Base-by-base conservation (phyloP, 2,329 filamentous ascomycete species). In the Penicillium sclerotiorum region DNA sequence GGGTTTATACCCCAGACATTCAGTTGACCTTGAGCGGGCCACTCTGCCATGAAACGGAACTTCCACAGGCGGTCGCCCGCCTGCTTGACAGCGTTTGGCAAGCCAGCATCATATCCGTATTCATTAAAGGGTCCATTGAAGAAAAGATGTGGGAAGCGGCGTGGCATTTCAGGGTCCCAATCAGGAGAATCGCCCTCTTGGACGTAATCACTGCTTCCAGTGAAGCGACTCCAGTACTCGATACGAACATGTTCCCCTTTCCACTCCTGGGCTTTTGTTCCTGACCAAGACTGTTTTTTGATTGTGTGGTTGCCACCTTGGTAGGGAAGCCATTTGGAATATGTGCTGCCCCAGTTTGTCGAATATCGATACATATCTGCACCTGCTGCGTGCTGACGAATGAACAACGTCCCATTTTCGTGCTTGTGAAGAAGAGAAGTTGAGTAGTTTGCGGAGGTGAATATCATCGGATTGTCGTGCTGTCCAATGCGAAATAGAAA, bases 1-100 rank as follows among this genome's bases (percentile, higher is more conserved):
- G 79, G 77, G 58, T 86, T 84, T 63, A 86, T 82, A 44, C 84
- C 85, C 84, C 85, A 87, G 5, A 85, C 75, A 56, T 86, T 87
- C 50, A 86, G 69, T 59, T 86, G 83, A 48, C 83, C 78, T 40
- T 78, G 70, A 2, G 80, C 78, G 5, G 84, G 84, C 79, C 82
- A 87, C 61, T 87, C 84, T 3, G 77, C 74, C 76, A 85, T 80
- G 51, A 86, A 82, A 54, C 82, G 75, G 57, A 80, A 81, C 17
- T 74, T 70, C 85, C 85, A 87, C 3, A 71, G 67, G 13, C 76
- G 73, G 44, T 82, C 74, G 17, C 68, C 68, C 23, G 75, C 71
- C 37, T 81, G 74, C 17, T 71, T 62, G 70, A 86, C 79, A 5
- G 69, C 55, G 47, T 84, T 84, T 2, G 72, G 63, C 17, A 86